phyloP scores from a whole-genome alignment of 1,284 basidiomycete species.

The Pulchroboletus neoregius region DNA sequence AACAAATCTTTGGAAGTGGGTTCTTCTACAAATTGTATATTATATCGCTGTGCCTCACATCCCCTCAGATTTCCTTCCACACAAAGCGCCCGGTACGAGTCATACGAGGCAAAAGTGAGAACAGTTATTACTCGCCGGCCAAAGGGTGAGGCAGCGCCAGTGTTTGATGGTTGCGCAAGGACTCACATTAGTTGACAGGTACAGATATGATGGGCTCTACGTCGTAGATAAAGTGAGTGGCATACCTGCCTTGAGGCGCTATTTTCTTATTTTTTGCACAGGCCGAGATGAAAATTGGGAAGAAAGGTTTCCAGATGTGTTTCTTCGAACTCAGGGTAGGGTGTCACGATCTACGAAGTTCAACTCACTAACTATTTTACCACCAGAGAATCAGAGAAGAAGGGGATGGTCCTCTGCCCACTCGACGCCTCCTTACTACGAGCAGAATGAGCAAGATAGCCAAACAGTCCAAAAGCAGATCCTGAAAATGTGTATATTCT shows the following conservation, averaged over 20 bases:
- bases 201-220: slow-evolving; percentile 48
- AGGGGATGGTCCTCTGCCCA: slow-evolving; percentile 20
- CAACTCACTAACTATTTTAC: background rate
- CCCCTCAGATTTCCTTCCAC: slow-evolving; percentile 28
- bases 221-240: slow-evolving; percentile 30
- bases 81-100: slow-evolving; percentile 40
- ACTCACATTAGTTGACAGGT: slow-evolving; percentile 27
- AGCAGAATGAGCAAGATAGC: slow-evolving; percentile 15
- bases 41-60: background rate
- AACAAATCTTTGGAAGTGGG: slow-evolving; percentile 36
- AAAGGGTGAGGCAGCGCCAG: slow-evolving; percentile 28
- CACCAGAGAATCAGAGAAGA: slow-evolving; percentile 25
- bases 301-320: slow-evolving; percentile 27
- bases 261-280: slow-evolving; percentile 11
- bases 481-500: background rate
- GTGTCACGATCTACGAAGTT: background rate
- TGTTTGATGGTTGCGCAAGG: background rate
- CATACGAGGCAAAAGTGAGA: slow-evolving; percentile 32
- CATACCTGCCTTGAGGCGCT: background rate
- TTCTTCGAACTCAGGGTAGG: slow-evolving; percentile 30
- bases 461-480: background rate
- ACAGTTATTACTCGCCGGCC: slow-evolving; percentile 33
- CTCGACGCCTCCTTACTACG: slow-evolving; percentile 19
- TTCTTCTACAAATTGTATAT: background rate
- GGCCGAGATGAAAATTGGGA: slow-evolving; percentile 20